phyloP scores from a whole-genome alignment of 2,329 filamentous ascomycete genomes.

The Chaetomium globosum region DNA sequence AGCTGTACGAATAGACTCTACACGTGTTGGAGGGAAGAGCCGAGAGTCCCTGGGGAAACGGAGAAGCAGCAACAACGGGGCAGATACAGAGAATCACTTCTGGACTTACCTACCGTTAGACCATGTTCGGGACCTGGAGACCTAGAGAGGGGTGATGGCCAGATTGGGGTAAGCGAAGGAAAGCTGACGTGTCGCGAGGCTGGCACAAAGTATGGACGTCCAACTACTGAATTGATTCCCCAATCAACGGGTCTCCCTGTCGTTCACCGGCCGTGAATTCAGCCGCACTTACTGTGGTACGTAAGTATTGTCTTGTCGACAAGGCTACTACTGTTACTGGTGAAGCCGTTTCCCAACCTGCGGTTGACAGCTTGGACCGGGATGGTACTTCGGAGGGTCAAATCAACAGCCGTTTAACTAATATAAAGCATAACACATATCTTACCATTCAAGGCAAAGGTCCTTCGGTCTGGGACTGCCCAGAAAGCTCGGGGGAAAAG shows the following conservation, averaged over 20 bases:
- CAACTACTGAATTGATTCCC: neutral
- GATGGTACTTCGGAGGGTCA: too few species aligned
- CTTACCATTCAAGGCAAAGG: too few species aligned
- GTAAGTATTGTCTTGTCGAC: neutral
- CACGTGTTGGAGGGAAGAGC: neutral
- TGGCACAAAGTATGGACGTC: neutral
- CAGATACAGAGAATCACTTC: neutral
- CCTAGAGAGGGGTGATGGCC: neutral
- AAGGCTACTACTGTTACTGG: neutral
- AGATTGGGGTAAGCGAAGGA: neutral
- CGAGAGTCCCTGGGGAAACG: neutral
- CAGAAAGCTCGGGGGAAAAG: too few species aligned
- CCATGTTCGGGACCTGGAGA: neutral
- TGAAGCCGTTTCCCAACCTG: too few species aligned
- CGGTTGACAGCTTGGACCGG: too few species aligned
- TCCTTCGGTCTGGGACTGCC: too few species aligned
- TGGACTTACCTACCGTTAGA: neutral
- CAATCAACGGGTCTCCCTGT: neutral
- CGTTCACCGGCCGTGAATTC: neutral
- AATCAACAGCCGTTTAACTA: too few species aligned
- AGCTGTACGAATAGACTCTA: neutral
- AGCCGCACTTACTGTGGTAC: neutral
- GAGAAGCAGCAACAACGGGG: neutral
- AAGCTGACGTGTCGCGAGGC: conserved; percentile 15
- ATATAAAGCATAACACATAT: too few species aligned